Evolutionary conservation across 139 green algal genomes (phyloP).

Genomic region (Chlorella sp.): DNA sequence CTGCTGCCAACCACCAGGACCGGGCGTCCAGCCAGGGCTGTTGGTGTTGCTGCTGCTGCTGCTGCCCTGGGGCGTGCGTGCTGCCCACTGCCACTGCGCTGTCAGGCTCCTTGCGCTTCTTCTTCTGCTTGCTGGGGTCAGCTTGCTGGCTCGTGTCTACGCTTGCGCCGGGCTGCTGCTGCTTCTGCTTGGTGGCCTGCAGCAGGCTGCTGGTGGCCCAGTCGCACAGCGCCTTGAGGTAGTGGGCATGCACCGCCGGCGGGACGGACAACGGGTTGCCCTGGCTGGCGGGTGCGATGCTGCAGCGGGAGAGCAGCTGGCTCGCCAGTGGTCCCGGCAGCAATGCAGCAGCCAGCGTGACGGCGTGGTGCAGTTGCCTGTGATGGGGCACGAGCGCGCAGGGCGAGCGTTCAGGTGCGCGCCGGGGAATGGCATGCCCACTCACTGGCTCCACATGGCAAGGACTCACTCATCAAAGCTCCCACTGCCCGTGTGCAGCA

Average conservation of each 20-base stretch:
- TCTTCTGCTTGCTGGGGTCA: neutral
- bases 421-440: no score
- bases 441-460: no score
- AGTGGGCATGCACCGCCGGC: neutral
- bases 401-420: no score
- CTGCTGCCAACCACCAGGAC: neutral
- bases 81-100: neutral
- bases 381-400: no score
- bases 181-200: neutral
- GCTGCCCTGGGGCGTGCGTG: neutral
- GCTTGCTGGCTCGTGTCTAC: neutral
- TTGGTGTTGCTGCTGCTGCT: neutral
- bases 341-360: neutral
- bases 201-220: neutral
- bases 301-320: neutral
- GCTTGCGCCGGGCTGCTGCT: neutral
- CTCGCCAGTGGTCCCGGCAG: neutral
- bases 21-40: neutral
- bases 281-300: neutral
- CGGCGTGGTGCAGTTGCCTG: neutral
- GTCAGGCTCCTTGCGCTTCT: neutral
- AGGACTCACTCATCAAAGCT: no score
- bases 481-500: no score
- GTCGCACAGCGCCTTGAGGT: neutral
- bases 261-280: neutral